Evolutionary conservation across 352 stramenopile genomes (phyloP), one percentile per base, ranked within the genome.

Genomic region (Pythium vanterpoolii): DNA sequence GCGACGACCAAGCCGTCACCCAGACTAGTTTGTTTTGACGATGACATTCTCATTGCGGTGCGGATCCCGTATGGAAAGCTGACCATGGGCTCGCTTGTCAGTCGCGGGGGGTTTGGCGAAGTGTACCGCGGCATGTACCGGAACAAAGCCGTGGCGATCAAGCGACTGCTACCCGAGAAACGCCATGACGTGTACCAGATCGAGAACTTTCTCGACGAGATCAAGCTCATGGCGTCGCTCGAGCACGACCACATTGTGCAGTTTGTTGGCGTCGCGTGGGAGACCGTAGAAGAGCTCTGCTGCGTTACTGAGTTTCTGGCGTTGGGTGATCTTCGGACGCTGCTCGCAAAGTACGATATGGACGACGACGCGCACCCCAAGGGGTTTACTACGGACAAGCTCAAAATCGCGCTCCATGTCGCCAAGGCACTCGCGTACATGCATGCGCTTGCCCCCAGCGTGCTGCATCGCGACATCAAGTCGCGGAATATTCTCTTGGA

Each of bases 191-290:
- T 82, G 54, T 65, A 48, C 28, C 68, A 86, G 53, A 85, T 88
- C 44, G 66, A 74, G 10, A 73, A 71, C 3, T 73, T 88, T 19
- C 72, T 85, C 11, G 62, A 49, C 9, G 81, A 90, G 46, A 75
- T 77, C n/a, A 79, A 84, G 58, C 56, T 87, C 30, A 77, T 87
- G 66, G 66, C 77, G 2, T 68, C 68, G 26, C 50, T 90, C 21
- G 73, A 84, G 21, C 81, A 90, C 54, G 73, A 75, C 36, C 77
- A 73, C 33, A 83, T 90, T 39, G 76, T 90, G 4, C 61, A 49
- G 18, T 89, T 90, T 33, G 66, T 89, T 24, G 81, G 78, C 3
- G 78, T 89, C n/a, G 78, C 76, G 10, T 90, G 80, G 77, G 70
- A 71, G 18, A 63, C 64, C n/a, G 47, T 71, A 4, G 55, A 54